Evolutionary conservation across 257 asterid species (phyloP).

Genomic region (Nicotiana sylvestris): DNA sequence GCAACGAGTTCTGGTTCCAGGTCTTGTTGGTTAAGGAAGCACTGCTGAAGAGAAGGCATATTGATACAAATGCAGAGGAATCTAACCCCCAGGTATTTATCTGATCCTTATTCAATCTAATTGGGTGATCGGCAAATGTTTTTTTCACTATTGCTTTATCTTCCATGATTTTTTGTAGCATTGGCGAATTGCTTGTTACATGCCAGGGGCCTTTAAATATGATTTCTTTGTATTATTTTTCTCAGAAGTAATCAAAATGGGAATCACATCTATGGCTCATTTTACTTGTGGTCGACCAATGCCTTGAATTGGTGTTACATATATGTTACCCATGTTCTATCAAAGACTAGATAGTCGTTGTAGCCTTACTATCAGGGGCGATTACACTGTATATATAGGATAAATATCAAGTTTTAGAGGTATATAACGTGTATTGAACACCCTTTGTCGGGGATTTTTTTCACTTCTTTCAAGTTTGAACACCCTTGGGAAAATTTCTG

Average conservation of each 20-base stretch:
- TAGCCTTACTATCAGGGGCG: neutral
- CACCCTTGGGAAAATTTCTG: too few relatives aligned
- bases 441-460: too few relatives aligned
- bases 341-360: neutral
- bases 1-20: slow-evolving; percentile 46
- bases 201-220: neutral
- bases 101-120: slow-evolving; percentile 4
- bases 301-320: neutral
- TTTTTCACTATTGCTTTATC: neutral
- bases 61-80: slow-evolving; percentile 29
- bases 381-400: too few relatives aligned
- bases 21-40: slow-evolving; percentile 50
- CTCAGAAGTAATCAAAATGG: neutral
- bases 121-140: neutral
- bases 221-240: neutral
- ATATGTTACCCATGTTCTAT: neutral
- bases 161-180: neutral
- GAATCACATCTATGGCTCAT: neutral
- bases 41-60: slow-evolving; percentile 32
- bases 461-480: too few relatives aligned
- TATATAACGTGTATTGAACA: too few relatives aligned
- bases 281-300: neutral
- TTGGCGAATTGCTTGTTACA: neutral
- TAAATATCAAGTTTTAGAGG: too few relatives aligned
- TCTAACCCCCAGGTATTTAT: slow-evolving; percentile 43